Evolutionary conservation across 108 stramenopile species (phyloP).

Genomic region (Parmales sp.): DNA sequence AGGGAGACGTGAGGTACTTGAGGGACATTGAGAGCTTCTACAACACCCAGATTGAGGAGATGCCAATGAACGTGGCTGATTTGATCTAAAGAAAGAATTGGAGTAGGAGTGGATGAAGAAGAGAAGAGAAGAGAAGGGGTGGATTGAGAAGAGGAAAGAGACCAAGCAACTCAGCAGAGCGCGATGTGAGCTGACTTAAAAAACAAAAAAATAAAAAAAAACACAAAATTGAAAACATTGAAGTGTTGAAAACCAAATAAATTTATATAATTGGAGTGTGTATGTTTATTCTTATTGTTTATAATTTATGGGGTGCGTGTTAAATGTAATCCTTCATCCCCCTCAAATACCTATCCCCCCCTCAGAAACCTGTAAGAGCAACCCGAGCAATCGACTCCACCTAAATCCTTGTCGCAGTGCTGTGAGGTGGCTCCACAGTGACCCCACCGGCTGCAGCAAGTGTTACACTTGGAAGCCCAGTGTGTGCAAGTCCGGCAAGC

Average conservation of each 20-base stretch:
- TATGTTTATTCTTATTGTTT: background rate
- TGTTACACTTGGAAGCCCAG: too few relatives aligned
- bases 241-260: too few relatives aligned
- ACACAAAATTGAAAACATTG: background rate
- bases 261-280: too few relatives aligned
- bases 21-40: constrained; percentile 99
- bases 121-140: background rate
- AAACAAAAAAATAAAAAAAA: background rate
- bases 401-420: background rate
- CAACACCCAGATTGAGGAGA: constrained; percentile 96
- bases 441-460: background rate
- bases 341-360: too few relatives aligned
- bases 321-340: too few relatives aligned
- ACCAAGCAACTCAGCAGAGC: background rate
- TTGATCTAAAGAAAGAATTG: constrained; percentile 54
- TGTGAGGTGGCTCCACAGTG: background rate
- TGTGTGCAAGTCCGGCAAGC: too few relatives aligned
- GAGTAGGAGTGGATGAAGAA: background rate
- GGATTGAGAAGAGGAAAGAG: background rate
- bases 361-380: too few relatives aligned
- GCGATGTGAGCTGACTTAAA: background rate
- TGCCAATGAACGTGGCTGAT: constrained; percentile 88
- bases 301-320: too few relatives aligned
- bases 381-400: too few relatives aligned
- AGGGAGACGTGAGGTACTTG: constrained; percentile 92